These are phyloP conservation scores for Neopestalotiopsis rosae DNA, from an alignment of 2,329 filamentous ascomycete genomes.

Conservation along the genomic window DNA sequence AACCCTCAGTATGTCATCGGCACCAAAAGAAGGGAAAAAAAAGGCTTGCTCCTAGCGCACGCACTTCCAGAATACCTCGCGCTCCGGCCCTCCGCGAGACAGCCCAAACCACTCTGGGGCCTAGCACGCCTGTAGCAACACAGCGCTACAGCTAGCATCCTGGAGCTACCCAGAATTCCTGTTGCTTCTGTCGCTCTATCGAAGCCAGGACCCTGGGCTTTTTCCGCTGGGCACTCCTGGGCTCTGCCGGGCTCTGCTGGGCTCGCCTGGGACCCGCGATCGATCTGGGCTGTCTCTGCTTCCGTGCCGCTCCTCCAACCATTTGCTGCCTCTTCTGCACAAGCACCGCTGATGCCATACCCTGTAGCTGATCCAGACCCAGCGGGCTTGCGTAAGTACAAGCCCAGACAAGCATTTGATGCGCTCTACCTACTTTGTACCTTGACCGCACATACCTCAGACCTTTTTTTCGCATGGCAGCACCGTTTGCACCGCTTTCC, in stretches of 20 bases:
- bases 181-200: neutral
- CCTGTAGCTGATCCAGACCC: neutral
- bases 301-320: constrained; percentile 1
- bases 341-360: neutral
- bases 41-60: neutral
- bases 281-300: constrained; percentile 5
- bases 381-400: neutral
- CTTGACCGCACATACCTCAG: too few relatives aligned
- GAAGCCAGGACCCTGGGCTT: constrained; percentile 9
- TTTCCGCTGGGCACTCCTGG: too few relatives aligned
- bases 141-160: neutral
- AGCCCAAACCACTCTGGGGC: neutral
- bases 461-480: too few relatives aligned
- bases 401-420: neutral
- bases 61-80: neutral
- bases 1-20: neutral
- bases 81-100: constrained; percentile 1
- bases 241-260: too few relatives aligned
- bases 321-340: neutral
- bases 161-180: neutral
- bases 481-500: neutral
- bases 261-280: neutral
- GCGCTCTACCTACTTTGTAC: neutral
- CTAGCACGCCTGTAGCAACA: neutral
- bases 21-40: neutral